Percentiles rank a stretch among this genome's conserved stretches.
Conservation (phyloP, 345 rosid genomes). For the Dovyalis caffra region DNA sequence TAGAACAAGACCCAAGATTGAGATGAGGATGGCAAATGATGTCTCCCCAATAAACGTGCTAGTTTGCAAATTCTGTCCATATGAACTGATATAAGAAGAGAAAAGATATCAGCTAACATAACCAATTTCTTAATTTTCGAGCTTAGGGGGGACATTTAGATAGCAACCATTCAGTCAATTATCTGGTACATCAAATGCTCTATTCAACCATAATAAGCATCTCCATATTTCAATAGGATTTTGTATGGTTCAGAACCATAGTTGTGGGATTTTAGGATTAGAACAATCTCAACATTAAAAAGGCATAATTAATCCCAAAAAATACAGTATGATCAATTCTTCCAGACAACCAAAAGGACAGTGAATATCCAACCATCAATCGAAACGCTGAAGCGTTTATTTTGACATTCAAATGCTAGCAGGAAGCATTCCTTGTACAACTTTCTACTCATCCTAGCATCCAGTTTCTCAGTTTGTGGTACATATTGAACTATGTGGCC, state of each 20-base stretch:
- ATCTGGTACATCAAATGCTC: background rate
- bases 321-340: background rate
- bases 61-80: conserved; percentile 87
- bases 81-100: conserved; percentile 57
- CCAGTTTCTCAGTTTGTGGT: too few species aligned
- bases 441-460: too few species aligned
- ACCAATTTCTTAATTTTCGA: background rate
- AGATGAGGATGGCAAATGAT: conserved; percentile 74
- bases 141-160: background rate
- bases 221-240: background rate
- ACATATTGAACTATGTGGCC: too few species aligned
- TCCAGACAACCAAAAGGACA: background rate
- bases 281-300: background rate
- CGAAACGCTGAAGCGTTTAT: background rate
- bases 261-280: too few species aligned
- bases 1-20: conserved; percentile 80
- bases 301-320: conserved; percentile 2
- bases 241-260: background rate
- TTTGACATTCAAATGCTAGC: background rate
- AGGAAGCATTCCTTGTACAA: background rate
- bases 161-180: background rate
- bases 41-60: conserved; percentile 87
- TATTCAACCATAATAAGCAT: background rate
- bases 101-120: conserved; percentile 6
- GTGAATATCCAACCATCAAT: background rate